phyloP scores from a whole-genome alignment of 176 grass and related monocot species.

The Aegilops tauschii region DNA sequence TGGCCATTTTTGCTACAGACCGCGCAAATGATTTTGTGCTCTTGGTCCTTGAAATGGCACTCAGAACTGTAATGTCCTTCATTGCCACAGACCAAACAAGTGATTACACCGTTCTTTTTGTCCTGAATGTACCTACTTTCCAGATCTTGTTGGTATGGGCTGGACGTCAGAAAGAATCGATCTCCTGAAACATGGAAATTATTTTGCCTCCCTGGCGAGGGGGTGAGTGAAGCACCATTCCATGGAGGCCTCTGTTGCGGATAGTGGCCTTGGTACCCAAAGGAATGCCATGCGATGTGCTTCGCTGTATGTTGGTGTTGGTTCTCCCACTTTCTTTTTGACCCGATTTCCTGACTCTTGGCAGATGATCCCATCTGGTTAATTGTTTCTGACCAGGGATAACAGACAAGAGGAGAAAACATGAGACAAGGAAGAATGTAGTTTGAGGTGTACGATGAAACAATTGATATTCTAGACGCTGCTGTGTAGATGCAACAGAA shows the following conservation, averaged over 20 bases:
- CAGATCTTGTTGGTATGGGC: background rate
- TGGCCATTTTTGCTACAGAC: background rate
- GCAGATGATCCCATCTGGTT: background rate
- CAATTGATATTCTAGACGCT: background rate
- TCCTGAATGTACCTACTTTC: background rate
- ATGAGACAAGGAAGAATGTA: background rate
- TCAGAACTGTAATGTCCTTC: background rate
- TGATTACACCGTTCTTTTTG: background rate
- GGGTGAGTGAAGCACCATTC: background rate
- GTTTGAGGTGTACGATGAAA: background rate
- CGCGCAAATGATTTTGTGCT: background rate
- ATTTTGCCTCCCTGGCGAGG: background rate
- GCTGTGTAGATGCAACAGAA: background rate
- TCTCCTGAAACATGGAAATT: background rate
- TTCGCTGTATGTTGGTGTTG: background rate
- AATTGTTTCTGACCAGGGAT: background rate
- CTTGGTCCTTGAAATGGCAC: background rate
- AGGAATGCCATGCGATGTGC: no score
- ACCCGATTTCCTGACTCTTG: background rate
- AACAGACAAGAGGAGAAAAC: background rate
- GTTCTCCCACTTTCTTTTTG: background rate
- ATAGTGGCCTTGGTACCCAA: background rate
- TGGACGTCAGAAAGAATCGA: background rate
- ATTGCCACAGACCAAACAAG: background rate
- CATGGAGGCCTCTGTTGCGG: background rate